phyloP scores from a whole-genome alignment of 2,329 filamentous ascomycete genomes.

The Pseudogymnoascus sp. region DNA sequence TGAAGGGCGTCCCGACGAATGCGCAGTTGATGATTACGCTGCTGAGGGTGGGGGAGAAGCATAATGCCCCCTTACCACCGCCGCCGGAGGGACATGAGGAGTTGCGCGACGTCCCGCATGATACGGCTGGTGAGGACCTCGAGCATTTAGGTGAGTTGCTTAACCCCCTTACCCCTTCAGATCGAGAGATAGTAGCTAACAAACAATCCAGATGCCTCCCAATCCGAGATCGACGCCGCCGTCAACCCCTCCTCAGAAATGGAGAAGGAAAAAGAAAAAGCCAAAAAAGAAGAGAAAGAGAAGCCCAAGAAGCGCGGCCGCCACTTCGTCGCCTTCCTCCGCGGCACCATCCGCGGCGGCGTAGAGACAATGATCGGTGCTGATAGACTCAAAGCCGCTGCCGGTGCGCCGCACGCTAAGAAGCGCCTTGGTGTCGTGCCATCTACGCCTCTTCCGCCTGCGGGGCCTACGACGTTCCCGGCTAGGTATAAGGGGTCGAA shows the following conservation, averaged over 20 bases:
- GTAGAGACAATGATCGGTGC: constrained; percentile 65
- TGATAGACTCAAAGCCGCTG: constrained; percentile 62
- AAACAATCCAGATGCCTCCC: constrained; percentile 18
- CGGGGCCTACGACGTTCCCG: constrained; percentile 70
- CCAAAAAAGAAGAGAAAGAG: constrained; percentile 15
- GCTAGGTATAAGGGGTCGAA: constrained; percentile 61
- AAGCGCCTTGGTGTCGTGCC: constrained; percentile 63
- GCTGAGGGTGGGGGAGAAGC: constrained; percentile 71
- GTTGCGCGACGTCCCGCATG: constrained; percentile 13
- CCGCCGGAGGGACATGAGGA: constrained; percentile 40
- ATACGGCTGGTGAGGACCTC: constrained; percentile 43
- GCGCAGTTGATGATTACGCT: constrained; percentile 75
- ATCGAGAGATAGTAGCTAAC: background rate
- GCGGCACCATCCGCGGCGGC: constrained; percentile 58
- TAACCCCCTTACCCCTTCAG: constrained; percentile 18
- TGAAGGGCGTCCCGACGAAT: constrained; percentile 79
- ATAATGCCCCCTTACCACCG: constrained; percentile 59
- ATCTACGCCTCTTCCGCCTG: constrained; percentile 34
- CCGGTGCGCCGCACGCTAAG: constrained; percentile 51
- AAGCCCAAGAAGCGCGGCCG: constrained; percentile 23
- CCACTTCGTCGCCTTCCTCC: constrained; percentile 55
- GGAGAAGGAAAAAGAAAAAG: constrained; percentile 33
- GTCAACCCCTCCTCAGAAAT: constrained; percentile 35
- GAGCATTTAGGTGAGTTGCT: constrained; percentile 40
- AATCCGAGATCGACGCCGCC: constrained; percentile 23